These are phyloP conservation scores for Stemphylium lycopersici DNA, from an alignment of 2,329 filamentous ascomycete species.

Conservation along the genomic window DNA sequence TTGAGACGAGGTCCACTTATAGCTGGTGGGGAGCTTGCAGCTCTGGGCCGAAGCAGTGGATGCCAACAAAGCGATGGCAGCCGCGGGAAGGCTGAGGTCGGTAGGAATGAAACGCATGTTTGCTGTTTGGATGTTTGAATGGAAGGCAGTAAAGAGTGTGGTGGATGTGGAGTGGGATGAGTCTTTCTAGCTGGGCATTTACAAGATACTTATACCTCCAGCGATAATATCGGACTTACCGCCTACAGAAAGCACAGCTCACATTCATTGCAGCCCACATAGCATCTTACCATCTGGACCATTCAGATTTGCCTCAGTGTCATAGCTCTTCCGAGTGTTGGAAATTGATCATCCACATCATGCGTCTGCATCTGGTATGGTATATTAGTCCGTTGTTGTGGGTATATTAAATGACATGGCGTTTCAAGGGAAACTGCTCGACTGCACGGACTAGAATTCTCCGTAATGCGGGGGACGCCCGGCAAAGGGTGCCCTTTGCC, in stretches of 20 bases:
- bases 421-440: slow-evolving; percentile 8
- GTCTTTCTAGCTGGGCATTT: neutral
- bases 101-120: slow-evolving; percentile 14
- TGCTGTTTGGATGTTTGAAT: slow-evolving; percentile 3
- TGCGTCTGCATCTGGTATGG: slow-evolving; percentile 1
- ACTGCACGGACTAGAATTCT: slow-evolving; percentile 11
- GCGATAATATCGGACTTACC: neutral
- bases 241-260: neutral
- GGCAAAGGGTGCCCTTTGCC: neutral
- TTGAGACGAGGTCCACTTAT: slow-evolving; percentile 61
- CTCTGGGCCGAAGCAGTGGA: slow-evolving; percentile 23
- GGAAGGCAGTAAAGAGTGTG: neutral
- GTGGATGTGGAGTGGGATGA: neutral
- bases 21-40: slow-evolving; percentile 62
- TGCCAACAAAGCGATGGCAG: slow-evolving; percentile 18
- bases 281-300: neutral
- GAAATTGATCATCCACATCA: slow-evolving; percentile 10
- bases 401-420: slow-evolving; percentile 14
- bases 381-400: slow-evolving; percentile 13
- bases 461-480: slow-evolving; percentile 12
- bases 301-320: neutral
- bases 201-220: slow-evolving; percentile 12
- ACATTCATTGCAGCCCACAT: neutral
- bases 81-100: slow-evolving; percentile 11
- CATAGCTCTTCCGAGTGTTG: neutral